Evolutionary conservation across 306 rosid species (phyloP), one percentile per base, ranked within the genome.

Genomic region (Quercus cerris): DNA sequence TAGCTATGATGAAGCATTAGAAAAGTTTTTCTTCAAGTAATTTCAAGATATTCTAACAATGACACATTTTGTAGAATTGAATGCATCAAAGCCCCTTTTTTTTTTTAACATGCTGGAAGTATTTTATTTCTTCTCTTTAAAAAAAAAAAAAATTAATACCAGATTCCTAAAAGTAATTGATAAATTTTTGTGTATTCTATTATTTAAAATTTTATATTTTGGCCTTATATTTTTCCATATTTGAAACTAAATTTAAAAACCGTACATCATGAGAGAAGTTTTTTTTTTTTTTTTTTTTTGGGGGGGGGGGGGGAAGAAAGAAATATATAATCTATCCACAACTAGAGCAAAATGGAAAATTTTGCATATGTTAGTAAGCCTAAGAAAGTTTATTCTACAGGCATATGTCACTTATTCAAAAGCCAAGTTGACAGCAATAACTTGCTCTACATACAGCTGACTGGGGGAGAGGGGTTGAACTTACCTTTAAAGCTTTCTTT

Each of bases 401-500:
- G 56, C 27, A 73, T 33, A 46, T 52, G 61, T 33, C 59, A 82
- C 77, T 19, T 52, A 18, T 51, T 75, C 20, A 76, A 62, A 82
- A 63, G 75, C 56, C 75, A 81, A 58, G 75, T 27, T 77, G 80
- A 74, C 19, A 35, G 59, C 5, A n/a, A 61, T 19, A 13, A 33
- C 23, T 33, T 66, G 25, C 71, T 61, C 62, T 77, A 84, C 92
- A 84, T 83, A 92, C 95, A 73, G 80, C 78, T 71, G 90, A 86
- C 72, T 54, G 83, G 38, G 51, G 79, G 77, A 75, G 86, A 78
- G 92, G 92, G 49, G 93, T 77, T 84, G 93, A 80, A 71, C 84
- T 79, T 79, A 82, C 89, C 93, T 86, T 52, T 11, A 61, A 58
- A 67, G 88, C 81, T 73, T 77, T 84, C 22, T 66, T 81, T 22